Base-by-base conservation (phyloP, 768 basidiomycete species). In the Bullera alba region DNA sequence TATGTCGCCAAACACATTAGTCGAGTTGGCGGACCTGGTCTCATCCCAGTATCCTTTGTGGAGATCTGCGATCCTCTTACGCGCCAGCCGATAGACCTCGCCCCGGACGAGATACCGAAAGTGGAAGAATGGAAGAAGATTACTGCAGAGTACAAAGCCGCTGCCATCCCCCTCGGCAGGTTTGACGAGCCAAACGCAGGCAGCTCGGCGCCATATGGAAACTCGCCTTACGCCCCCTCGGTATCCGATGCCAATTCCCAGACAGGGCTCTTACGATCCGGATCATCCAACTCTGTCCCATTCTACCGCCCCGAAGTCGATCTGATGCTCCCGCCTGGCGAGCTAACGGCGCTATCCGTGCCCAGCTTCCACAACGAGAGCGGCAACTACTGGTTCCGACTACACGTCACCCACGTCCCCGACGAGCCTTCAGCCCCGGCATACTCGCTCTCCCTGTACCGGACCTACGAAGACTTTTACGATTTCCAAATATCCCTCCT, bases 101-200 rank as follows among this genome's bases (percentile, higher is more conserved):
- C 55, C 4, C 67, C 67, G 0, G 85, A 95, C 56, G 78, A 92
- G 4, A 79, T 99, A 17, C 95, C 95, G 22, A 85, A 83, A 57
- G 92, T 99, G n/a, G 95, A 99, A 70, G 92, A 96, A 53, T 99
- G 95, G 95, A 97, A 97, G 73, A 83, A 84, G 62, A 85, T 88
- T 19, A 87, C 96, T 79, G 80, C 91, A 49, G 85, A 79, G 60
- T 99, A 99, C 77, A 97, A 97, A 73, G 87, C 90, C 59, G 89
- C 84, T 71, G 89, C 87, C 70, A 99, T 99, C 69, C 80, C 92
- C 5, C 80, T 99, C 16, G 95, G 95, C 36, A 85, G 89, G 38
- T 81, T 97, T 65, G 93, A 97, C 51, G 64, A 75, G 30, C 46
- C 80, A 16, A 61, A 50, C 4, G 76, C 29, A 65, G 77, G 27